These are phyloP conservation scores for Sonneratia alba DNA, from an alignment of 345 rosid species.

Conservation along the genomic window DNA sequence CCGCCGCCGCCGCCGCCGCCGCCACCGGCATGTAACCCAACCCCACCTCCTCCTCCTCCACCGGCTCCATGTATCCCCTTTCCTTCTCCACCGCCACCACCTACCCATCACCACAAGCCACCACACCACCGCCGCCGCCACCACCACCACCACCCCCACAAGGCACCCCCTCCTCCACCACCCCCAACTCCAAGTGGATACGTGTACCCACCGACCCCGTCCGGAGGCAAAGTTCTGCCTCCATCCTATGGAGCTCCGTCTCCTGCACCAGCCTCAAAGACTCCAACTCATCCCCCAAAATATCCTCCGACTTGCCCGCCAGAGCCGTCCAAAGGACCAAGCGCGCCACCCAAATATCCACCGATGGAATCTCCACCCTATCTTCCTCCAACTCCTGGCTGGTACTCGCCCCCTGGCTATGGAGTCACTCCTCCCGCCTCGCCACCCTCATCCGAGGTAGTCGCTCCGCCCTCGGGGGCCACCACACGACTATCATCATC, in stretches of 20 bases:
- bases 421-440: background rate
- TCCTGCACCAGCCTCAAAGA: slow-evolving; percentile 3
- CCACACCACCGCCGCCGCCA: slow-evolving; percentile 3
- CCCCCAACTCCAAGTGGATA: slow-evolving; percentile 3
- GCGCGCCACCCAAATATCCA: slow-evolving; percentile 3
- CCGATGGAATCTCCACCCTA: slow-evolving; percentile 12
- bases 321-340: background rate
- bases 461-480: slow-evolving; percentile 9
- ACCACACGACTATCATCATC: slow-evolving; percentile 15
- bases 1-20: too few relatives aligned
- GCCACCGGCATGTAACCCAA: too few relatives aligned
- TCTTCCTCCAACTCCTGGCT: background rate
- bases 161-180: background rate
- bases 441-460: slow-evolving; percentile 4
- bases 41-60: too few relatives aligned
- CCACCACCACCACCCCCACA: slow-evolving; percentile 1
- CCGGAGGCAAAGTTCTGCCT: background rate
- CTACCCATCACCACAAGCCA: slow-evolving; percentile 1
- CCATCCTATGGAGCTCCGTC: slow-evolving; percentile 9
- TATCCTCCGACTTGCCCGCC: background rate
- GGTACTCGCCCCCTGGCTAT: slow-evolving; percentile 5
- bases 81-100: background rate
- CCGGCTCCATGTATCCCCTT: too few relatives aligned
- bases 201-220: background rate
- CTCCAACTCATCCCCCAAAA: background rate